phyloP scores from a whole-genome alignment of 371 early-diverging fungal species.

The Mucor circinelloides region DNA sequence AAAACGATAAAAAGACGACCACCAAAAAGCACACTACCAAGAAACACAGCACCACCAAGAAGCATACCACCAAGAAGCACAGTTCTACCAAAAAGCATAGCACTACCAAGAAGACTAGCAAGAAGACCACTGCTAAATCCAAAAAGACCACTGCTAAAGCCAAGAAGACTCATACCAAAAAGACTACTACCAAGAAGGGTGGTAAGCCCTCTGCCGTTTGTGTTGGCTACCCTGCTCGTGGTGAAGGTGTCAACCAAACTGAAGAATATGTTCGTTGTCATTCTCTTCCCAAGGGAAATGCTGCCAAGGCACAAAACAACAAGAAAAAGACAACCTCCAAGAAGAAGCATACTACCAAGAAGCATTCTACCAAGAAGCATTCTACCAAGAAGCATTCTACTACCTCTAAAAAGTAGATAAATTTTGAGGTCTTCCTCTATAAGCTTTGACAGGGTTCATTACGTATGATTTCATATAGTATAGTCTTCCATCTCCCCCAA shows the following conservation, averaged over 20 bases:
- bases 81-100: conserved; percentile 6
- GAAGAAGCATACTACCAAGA: conserved; percentile 16
- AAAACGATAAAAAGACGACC: conserved; percentile 9
- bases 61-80: conserved; percentile 12
- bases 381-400: conserved; percentile 13
- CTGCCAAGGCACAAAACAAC: neutral
- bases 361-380: conserved; percentile 20
- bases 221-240: conserved; percentile 14
- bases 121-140: neutral
- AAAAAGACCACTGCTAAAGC: conserved; percentile 13
- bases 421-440: neutral
- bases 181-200: conserved; percentile 8
- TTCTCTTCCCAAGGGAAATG: conserved; percentile 7
- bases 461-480: neutral
- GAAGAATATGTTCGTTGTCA: conserved; percentile 22
- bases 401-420: neutral
- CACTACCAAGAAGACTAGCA: conserved; percentile 13
- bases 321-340: conserved; percentile 4
- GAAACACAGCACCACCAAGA: conserved; percentile 8
- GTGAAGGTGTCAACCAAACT: neutral
- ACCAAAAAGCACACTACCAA: conserved; percentile 6
- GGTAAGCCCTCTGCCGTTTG: conserved; percentile 15
- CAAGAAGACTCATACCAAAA: neutral
- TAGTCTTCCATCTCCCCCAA: neutral
- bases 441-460: neutral